Base-by-base conservation (phyloP, 139 green algal species). In the Coccomyxa sp. region DNA sequence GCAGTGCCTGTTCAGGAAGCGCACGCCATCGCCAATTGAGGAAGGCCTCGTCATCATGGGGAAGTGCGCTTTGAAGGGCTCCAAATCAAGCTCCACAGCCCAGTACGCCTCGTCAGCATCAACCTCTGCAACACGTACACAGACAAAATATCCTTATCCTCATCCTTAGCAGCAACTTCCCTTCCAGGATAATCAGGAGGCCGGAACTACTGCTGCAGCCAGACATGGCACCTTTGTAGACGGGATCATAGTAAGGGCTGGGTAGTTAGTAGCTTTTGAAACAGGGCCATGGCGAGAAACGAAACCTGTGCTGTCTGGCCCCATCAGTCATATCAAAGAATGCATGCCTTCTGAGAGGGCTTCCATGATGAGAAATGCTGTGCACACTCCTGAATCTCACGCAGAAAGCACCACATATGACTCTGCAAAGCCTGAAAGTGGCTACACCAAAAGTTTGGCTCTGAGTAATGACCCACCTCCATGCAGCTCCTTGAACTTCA, bases 1-100 rank as follows among this genome's bases (percentile, higher is more conserved):
- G 7, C 95, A 84, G 38, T 86, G 84, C 55, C 86, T 83, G 83
- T 96, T 96, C 50, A 96, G 84, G 89, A 95, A 96, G 14, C 75
- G 72, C 18, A 96, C 92, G 37, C 92, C 92, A 55, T 96, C 74
- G 27, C 92, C 92, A 81, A 96, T 95, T 69, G 74, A 86, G n/a
- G 69, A 75, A 29, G 89, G 76, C 79, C 87, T 75, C 8, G 55
- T 84, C 58, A 95, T 87, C 58, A 78, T 85, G 8, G 91, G 91
- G 54, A 92, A 86, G 55, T 85, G 70, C 7, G 50, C 18, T 55
- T 86, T 88, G 85, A 95, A 95, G 14, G 90, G 89, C 24, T 82
- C 82, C 37, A 96, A 79, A 80, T 96, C 92, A 5, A 96, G 78
- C 78, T 96, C 91, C 75, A 92, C 64, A 35, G 70, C 58, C 75